A percentile compares a stretch with the other conserved stretches of the same genome.
Conservation (phyloP, 345 rosid genomes). For the Lagerstroemia speciosa region DNA sequence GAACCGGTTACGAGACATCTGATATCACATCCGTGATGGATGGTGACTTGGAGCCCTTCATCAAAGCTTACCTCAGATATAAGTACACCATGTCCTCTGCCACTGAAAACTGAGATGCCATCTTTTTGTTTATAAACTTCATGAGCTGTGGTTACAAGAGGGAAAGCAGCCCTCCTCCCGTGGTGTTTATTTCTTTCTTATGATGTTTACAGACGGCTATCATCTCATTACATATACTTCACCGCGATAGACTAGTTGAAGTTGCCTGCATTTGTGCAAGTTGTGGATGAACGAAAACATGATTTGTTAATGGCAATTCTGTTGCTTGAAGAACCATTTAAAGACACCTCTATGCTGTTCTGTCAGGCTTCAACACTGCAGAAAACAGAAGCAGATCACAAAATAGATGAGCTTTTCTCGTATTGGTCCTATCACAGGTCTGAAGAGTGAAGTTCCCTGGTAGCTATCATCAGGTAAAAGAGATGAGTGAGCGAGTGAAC, state of each 20-base stretch:
- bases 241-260: not conserved
- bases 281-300: not conserved
- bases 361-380: not conserved
- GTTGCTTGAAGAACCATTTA: not conserved
- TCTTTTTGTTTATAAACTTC: not conserved
- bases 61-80: slow-evolving; percentile 85
- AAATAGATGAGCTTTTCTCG: not conserved
- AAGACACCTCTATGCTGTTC: not conserved
- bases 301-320: not conserved
- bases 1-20: slow-evolving; percentile 70
- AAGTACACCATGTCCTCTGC: slow-evolving; percentile 37
- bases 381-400: not conserved
- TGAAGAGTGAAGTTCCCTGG: slow-evolving; percentile 55
- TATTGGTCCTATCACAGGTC: not conserved
- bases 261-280: not conserved
- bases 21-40: slow-evolving; percentile 89
- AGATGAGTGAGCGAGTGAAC: not conserved
- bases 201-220: not conserved
- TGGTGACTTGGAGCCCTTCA: slow-evolving; percentile 78
- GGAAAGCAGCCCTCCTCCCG: not conserved
- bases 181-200: not conserved
- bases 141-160: not conserved
- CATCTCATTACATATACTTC: too few species aligned
- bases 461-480: too few species aligned
- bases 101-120: not conserved